Evolutionary conservation across 352 stramenopile species (phyloP).

Genomic region (Phytophthora citrophthora): DNA sequence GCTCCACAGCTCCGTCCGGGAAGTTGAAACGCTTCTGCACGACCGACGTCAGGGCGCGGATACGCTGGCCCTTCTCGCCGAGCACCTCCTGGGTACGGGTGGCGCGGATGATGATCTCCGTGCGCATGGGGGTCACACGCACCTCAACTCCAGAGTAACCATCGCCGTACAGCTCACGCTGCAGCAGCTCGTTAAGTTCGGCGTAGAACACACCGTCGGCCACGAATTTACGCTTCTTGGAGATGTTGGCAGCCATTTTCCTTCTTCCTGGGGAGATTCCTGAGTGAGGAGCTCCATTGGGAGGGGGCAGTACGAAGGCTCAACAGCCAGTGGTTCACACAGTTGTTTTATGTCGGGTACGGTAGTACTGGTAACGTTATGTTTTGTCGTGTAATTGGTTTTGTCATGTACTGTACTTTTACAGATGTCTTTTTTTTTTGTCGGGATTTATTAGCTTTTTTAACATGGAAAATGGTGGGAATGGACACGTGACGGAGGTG

Average conservation of each 20-base stretch:
- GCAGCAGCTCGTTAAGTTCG: slow-evolving; percentile 99
- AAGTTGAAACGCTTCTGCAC: slow-evolving; percentile 99
- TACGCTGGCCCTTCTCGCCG: slow-evolving; percentile 99
- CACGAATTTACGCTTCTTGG: slow-evolving; percentile 99
- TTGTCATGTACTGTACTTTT: background rate
- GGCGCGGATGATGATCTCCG: slow-evolving; percentile 99
- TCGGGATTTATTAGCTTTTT: background rate
- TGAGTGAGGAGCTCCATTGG: slow-evolving; percentile 24
- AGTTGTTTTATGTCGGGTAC: background rate
- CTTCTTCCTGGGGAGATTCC: slow-evolving; percentile 37
- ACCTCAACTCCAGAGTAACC: slow-evolving; percentile 99
- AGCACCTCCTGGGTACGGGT: slow-evolving; percentile 99
- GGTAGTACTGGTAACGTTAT: no score
- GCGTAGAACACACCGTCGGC: slow-evolving; percentile 99
- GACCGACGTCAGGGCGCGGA: slow-evolving; percentile 98
- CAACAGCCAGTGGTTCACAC: slow-evolving; percentile 26
- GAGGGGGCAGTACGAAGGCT: background rate
- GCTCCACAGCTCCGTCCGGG: slow-evolving; percentile 94
- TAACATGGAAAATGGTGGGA: background rate
- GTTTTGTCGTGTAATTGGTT: background rate
- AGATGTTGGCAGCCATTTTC: slow-evolving; percentile 93
- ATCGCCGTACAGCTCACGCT: slow-evolving; percentile 97
- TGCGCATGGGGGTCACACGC: slow-evolving; percentile 98
- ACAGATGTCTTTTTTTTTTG: background rate
- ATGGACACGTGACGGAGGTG: background rate